Evolutionary conservation across 2,329 filamentous ascomycete genomes (phyloP).

Genomic region (Alternaria alternata): DNA sequence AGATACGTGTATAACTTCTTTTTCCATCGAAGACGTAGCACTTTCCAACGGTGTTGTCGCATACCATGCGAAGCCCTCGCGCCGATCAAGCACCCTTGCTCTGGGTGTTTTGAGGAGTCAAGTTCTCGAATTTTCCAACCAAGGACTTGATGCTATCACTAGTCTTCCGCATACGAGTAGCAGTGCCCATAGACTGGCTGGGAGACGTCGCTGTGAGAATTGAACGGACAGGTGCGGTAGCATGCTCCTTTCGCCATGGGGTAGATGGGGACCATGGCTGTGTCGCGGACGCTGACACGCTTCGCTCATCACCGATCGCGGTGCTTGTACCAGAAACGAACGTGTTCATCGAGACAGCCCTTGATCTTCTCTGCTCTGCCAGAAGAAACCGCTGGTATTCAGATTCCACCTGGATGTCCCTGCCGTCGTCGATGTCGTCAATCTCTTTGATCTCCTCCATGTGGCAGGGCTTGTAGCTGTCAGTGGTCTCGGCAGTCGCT

Average conservation of each 20-base stretch:
- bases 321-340: neutral
- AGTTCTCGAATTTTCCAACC: conserved; percentile 4
- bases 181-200: neutral
- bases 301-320: neutral
- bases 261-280: neutral
- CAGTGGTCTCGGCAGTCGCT: neutral
- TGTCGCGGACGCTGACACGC: neutral
- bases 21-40: neutral
- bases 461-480: neutral
- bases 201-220: neutral
- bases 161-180: neutral
- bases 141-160: conserved; percentile 8
- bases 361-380: neutral
- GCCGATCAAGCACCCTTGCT: neutral
- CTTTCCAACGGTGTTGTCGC: neutral
- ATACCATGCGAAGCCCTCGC: neutral
- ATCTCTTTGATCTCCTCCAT: neutral
- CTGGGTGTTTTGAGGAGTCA: neutral
- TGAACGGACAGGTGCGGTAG: neutral
- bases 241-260: neutral
- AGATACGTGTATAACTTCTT: neutral
- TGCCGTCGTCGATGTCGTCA: neutral
- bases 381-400: neutral
- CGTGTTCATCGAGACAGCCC: neutral
- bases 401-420: neutral